Percentiles rank a stretch among this genome's conserved stretches.
Conservation (phyloP, 2,329 filamentous ascomycete genomes). For the Sporothrix brasiliensis region DNA sequence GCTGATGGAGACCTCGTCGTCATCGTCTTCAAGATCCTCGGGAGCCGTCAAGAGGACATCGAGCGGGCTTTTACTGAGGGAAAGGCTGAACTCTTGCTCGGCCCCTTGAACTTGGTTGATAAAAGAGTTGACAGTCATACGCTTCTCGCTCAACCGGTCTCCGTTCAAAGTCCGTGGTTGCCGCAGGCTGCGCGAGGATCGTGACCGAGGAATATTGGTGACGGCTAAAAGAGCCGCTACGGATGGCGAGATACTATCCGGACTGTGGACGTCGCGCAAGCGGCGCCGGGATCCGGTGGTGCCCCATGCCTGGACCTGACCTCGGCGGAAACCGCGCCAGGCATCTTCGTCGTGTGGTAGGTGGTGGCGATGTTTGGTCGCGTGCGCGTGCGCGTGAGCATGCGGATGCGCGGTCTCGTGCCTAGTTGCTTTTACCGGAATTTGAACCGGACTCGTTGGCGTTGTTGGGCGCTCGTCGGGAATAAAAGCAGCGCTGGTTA, state of each 20-base stretch:
- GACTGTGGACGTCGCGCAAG: constrained; percentile 50
- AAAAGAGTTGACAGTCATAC: constrained; percentile 60
- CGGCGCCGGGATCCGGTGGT: constrained; percentile 3
- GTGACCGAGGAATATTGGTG: constrained; percentile 61
- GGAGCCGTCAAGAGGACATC: constrained; percentile 63
- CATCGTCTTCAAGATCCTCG: constrained; percentile 59
- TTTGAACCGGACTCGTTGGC: constrained; percentile 58
- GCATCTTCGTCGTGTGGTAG: constrained; percentile 29
- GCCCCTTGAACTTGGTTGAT: constrained; percentile 57
- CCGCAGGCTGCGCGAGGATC: constrained; percentile 40
- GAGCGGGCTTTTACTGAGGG: constrained; percentile 57
- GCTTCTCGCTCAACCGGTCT: constrained; percentile 38
- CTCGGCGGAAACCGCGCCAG: constrained; percentile 23
- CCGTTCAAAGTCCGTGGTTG: background rate
- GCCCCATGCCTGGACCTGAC: background rate
- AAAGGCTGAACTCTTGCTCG: constrained; percentile 62
- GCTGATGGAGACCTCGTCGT: constrained; percentile 50
- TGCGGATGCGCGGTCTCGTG: constrained; percentile 44
- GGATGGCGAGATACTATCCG: constrained; percentile 60
- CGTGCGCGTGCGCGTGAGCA: constrained; percentile 41
- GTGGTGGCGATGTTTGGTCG: constrained; percentile 45
- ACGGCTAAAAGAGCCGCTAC: constrained; percentile 64
- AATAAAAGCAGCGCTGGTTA: background rate
- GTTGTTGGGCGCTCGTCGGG: constrained; percentile 43
- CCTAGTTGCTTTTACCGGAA: constrained; percentile 51